These are phyloP conservation scores for Dothideomycetes sp. DNA, from an alignment of 2,329 filamentous ascomycete species.

Conservation along the genomic window DNA sequence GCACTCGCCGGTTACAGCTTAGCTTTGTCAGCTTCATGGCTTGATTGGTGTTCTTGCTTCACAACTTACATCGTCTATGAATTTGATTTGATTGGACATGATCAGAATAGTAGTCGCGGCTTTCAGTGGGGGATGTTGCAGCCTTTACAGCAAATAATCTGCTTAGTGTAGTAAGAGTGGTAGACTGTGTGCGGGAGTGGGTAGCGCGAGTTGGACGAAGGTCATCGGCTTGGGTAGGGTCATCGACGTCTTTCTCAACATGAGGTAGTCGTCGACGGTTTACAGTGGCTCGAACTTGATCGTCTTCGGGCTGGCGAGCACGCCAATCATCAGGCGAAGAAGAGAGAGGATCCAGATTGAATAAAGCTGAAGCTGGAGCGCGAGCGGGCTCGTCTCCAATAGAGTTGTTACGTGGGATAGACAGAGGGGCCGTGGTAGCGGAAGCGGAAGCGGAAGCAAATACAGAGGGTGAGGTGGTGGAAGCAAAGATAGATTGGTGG, in stretches of 20 bases:
- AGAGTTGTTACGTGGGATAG: background rate
- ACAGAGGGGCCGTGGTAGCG: too few species aligned
- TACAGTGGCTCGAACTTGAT: conserved; percentile 13
- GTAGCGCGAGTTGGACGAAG: conserved; percentile 3
- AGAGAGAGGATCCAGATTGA: conserved; percentile 6
- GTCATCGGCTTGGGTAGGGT: conserved; percentile 27
- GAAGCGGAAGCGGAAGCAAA: background rate
- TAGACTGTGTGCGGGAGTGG: conserved; percentile 20
- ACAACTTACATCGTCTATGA: too few species aligned
- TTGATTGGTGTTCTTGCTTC: too few species aligned
- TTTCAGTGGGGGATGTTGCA: conserved; percentile 23
- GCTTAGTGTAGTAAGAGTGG: conserved; percentile 32
- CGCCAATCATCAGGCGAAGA: background rate
- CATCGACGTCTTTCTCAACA: conserved; percentile 38
- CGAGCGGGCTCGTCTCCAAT: background rate
- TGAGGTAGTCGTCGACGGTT: conserved; percentile 24
- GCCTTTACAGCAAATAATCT: conserved; percentile 32
- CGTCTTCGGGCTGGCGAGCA: conserved; percentile 10
- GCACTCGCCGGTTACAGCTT: background rate
- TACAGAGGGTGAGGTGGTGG: background rate
- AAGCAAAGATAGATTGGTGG: background rate
- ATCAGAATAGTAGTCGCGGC: conserved; percentile 32
- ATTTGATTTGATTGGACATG: too few species aligned
- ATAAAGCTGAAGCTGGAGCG: background rate
- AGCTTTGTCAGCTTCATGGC: conserved; percentile 7